These are phyloP conservation scores for Vitis rotundifolia DNA, from an alignment of 164 flowering plant genomes.

Conservation along the genomic window DNA sequence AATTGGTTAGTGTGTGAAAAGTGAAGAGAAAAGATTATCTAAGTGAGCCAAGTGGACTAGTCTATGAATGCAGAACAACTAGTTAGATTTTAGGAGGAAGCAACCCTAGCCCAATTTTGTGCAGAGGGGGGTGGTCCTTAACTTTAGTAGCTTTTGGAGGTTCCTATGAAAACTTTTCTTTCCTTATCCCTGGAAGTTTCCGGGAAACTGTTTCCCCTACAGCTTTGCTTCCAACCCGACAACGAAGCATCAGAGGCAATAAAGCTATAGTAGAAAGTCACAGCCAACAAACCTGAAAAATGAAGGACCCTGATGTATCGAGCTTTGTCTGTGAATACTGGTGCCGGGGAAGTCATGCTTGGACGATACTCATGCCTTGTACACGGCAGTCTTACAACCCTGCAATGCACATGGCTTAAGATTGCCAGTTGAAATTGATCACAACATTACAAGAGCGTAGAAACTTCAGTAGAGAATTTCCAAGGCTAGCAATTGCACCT, in stretches of 20 bases:
- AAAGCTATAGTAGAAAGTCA: not conserved
- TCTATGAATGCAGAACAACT: no score
- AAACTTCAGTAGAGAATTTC: not conserved
- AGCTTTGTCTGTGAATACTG: not conserved
- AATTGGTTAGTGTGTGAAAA: no score
- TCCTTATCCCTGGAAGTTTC: slow-evolving; percentile 9
- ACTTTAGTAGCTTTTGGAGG: not conserved
- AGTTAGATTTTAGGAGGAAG: no score
- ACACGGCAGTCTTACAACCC: not conserved
- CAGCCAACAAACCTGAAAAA: not conserved
- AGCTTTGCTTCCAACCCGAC: not conserved
- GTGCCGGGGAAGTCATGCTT: no score
- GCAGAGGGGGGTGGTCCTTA: not conserved
- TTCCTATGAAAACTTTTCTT: not conserved
- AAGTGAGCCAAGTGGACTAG: no score
- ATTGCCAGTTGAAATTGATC: no score
- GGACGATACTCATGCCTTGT: no score
- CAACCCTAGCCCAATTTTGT: no score
- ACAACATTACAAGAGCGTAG: no score
- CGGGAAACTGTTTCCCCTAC: not conserved
- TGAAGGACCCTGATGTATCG: not conserved
- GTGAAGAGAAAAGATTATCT: no score
- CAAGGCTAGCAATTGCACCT: not conserved
- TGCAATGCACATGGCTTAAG: not conserved
- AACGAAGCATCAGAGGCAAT: not conserved